Percentiles rank a stretch among this genome's conserved stretches.
Conservation (phyloP, 768 basidiomycete species). For the Postia placenta region DNA sequence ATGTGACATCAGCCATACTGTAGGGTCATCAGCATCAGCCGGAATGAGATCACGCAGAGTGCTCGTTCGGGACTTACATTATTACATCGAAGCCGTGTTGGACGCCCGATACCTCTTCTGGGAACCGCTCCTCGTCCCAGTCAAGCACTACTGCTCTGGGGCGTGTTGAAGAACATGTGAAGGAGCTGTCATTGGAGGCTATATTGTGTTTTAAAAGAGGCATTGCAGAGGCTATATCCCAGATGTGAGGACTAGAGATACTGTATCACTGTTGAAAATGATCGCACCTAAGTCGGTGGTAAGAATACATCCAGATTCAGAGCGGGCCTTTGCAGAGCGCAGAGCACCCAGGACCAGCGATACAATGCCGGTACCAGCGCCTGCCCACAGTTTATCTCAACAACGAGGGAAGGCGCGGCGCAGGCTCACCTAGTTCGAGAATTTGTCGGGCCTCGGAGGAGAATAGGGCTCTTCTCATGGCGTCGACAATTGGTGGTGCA, state of each 20-base stretch:
- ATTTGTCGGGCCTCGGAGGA: conserved; percentile 34
- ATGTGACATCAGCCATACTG: conserved; percentile 91
- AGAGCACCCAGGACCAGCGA: conserved; percentile 59
- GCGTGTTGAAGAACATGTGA: conserved; percentile 16
- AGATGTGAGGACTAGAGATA: background rate
- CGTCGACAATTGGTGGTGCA: conserved; percentile 7
- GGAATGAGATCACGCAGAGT: background rate
- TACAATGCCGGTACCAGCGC: conserved; percentile 83
- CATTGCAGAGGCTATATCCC: conserved; percentile 64
- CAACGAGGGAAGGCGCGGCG: background rate
- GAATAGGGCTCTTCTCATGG: conserved; percentile 34
- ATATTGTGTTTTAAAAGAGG: conserved; percentile 75
- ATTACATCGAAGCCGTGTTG: conserved; percentile 51
- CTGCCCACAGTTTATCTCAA: conserved; percentile 31
- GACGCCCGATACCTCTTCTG: conserved; percentile 35
- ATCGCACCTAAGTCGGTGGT: conserved; percentile 71
- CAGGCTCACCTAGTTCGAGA: conserved; percentile 62
- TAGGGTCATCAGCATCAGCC: background rate
- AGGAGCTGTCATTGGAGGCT: conserved; percentile 33
- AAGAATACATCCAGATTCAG: conserved; percentile 28
- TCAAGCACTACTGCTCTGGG: conserved; percentile 47
- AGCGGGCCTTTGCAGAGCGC: conserved; percentile 29
- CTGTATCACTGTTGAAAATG: background rate
- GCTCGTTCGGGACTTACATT: conserved; percentile 43
- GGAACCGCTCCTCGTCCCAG: conserved; percentile 64